phyloP scores from a whole-genome alignment of 192 early-diverging fungal species.

The Coemansia sp. region DNA sequence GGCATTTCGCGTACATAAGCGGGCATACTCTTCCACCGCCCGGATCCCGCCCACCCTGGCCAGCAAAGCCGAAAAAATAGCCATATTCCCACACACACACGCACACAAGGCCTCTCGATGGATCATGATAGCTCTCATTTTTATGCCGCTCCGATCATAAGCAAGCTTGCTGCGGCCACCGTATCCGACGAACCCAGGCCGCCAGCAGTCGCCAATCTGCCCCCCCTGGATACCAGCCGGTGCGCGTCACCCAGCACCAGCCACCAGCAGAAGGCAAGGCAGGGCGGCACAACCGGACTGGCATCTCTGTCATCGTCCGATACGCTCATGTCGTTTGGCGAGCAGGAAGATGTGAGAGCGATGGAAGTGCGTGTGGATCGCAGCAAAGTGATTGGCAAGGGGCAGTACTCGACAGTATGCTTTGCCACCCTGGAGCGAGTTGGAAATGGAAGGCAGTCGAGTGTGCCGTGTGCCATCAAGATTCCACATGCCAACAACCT shows the following conservation, averaged over 20 bases:
- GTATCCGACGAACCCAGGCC: slow-evolving; percentile 8
- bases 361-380: slow-evolving; percentile 28
- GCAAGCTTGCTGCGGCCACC: slow-evolving; percentile 9
- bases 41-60: not conserved
- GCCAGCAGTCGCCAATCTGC: slow-evolving; percentile 15
- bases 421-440: slow-evolving; percentile 19
- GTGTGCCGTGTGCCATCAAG: slow-evolving; percentile 34
- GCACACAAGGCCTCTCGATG: slow-evolving; percentile 4
- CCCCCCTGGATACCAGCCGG: slow-evolving; percentile 38
- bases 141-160: slow-evolving; percentile 24
- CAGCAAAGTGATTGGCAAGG: slow-evolving; percentile 34
- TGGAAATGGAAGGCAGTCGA: not conserved
- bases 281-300: not conserved
- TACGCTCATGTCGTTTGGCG: slow-evolving; percentile 14
- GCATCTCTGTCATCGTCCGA: slow-evolving; percentile 24
- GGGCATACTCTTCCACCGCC: not conserved
- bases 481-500: slow-evolving; percentile 43
- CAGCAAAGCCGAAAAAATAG: slow-evolving; percentile 4
- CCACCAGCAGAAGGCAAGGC: not conserved
- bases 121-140: slow-evolving; percentile 31
- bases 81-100: not conserved
- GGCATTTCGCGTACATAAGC: not conserved
- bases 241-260: slow-evolving; percentile 35
- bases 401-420: slow-evolving; percentile 52
- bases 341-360: not conserved